Percentiles rank a stretch among this genome's conserved stretches.
Evolutionary conservation across 2,329 filamentous ascomycete genomes (phyloP).

Genomic region (Alternaria panax): DNA sequence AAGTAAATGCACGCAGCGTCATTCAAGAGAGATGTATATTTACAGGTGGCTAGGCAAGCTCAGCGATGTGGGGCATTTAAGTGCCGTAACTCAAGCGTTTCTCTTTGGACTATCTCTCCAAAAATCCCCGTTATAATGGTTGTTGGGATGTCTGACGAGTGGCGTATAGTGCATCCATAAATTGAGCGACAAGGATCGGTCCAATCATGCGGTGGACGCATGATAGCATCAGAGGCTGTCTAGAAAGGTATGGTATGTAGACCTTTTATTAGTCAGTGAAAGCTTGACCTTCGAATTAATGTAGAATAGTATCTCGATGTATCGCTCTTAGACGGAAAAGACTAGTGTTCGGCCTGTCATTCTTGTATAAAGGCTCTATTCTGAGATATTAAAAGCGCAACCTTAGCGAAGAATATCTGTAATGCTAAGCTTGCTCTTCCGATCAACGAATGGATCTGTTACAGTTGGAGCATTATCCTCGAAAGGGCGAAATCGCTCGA

Average conservation of each 20-base stretch:
- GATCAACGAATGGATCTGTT: neutral
- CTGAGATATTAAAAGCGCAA: no score
- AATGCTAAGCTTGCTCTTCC: neutral
- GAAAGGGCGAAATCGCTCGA: neutral
- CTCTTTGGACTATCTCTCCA: neutral
- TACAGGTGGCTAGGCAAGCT: no score
- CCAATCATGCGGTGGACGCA: constrained; percentile 2
- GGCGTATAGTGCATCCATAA: constrained; percentile 4
- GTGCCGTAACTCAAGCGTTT: neutral
- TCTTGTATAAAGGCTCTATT: no score
- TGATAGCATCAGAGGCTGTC: neutral
- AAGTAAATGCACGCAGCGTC: neutral
- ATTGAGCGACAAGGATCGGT: constrained; percentile 7
- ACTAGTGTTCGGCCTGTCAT: neutral
- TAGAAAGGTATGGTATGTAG: neutral
- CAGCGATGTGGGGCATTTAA: neutral
- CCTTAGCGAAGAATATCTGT: neutral
- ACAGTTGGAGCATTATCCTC: neutral
- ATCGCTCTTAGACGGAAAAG: neutral
- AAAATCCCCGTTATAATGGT: neutral
- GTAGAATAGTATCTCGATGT: neutral
- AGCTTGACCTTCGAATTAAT: neutral
- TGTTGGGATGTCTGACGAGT: constrained; percentile 1
- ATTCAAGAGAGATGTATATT: neutral
- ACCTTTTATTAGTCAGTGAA: neutral